These are phyloP conservation scores for Sporothrix protearum DNA, from an alignment of 2,329 filamentous ascomycete species.

Conservation along the genomic window DNA sequence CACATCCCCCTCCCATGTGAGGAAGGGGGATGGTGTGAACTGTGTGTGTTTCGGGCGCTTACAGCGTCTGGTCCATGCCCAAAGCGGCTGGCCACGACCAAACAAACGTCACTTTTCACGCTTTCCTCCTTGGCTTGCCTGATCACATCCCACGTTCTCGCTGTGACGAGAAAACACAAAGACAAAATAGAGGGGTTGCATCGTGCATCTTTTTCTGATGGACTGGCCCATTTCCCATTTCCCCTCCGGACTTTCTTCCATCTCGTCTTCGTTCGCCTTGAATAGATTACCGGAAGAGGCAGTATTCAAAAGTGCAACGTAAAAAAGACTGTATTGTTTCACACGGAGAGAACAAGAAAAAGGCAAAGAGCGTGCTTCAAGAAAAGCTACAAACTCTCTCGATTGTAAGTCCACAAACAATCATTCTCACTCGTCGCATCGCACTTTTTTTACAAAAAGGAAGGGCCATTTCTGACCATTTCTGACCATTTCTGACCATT, in stretches of 20 bases:
- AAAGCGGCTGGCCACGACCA: neutral
- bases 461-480: neutral
- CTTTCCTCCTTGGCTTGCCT: neutral
- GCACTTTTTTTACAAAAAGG: neutral
- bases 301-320: neutral
- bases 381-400: too few species aligned
- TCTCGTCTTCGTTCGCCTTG: neutral
- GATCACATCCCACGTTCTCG: neutral
- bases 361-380: too few species aligned
- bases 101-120: neutral
- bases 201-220: neutral
- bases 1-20: neutral
- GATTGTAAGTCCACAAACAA: neutral
- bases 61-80: conserved; percentile 17
- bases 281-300: neutral
- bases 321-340: too few species aligned
- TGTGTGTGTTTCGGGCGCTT: conserved; percentile 9
- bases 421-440: neutral
- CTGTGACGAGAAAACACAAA: neutral
- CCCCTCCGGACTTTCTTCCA: neutral
- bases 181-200: neutral
- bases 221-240: neutral
- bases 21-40: neutral
- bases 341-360: too few species aligned
- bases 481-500: neutral